phyloP scores from a whole-genome alignment of 2,329 filamentous ascomycete genomes.

The Cordyceps militaris region DNA sequence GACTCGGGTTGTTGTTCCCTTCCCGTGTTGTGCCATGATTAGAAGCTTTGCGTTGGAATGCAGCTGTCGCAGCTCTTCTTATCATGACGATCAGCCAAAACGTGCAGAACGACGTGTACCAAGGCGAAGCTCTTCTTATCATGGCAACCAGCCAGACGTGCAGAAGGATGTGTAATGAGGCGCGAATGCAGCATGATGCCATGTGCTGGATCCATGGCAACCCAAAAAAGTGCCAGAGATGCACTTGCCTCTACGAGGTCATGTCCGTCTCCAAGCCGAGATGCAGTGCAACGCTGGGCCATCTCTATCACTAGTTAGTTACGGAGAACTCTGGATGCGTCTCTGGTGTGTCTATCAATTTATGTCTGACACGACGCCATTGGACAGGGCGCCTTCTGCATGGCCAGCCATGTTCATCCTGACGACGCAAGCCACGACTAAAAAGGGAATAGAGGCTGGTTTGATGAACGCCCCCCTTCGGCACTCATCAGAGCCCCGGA shows the following conservation, averaged over 20 bases:
- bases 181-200: background rate
- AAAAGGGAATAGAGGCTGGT: background rate
- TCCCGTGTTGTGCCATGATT: background rate
- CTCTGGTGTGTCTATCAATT: background rate
- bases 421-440: background rate
- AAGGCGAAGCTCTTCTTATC: too few species aligned
- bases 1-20: background rate
- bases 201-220: background rate
- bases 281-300: background rate
- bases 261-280: background rate
- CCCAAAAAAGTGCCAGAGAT: background rate
- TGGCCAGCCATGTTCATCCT: background rate
- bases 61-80: background rate
- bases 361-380: background rate
- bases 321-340: background rate
- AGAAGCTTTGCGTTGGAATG: constrained; percentile 5
- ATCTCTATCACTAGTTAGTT: too few species aligned
- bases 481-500: too few species aligned
- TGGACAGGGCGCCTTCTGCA: background rate
- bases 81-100: too few species aligned
- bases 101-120: too few species aligned
- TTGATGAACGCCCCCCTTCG: too few species aligned
- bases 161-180: background rate
- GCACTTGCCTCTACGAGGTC: too few species aligned
- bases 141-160: background rate